These are phyloP conservation scores for Diplosphaera chodatii DNA, from an alignment of 139 green algal genomes.

Conservation along the genomic window DNA sequence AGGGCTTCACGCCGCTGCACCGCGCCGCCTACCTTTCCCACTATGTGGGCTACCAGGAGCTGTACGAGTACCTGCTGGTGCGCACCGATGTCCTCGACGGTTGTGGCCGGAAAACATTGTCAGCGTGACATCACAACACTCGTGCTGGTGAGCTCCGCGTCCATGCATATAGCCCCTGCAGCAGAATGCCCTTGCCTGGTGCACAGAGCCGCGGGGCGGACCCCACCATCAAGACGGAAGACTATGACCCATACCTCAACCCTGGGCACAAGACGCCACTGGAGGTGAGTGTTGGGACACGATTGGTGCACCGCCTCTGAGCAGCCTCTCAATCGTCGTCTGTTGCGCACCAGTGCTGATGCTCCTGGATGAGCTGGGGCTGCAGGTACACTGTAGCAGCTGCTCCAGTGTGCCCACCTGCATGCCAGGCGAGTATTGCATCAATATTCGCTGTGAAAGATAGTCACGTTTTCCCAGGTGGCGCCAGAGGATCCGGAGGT, in stretches of 20 bases:
- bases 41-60: conserved; percentile 85
- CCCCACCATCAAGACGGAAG: conserved; percentile 59
- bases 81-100: not conserved
- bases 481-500: conserved; percentile 38
- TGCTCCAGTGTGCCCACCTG: too few species aligned
- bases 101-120: too few species aligned
- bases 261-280: conserved; percentile 68
- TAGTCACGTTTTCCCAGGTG: conserved; percentile 3
- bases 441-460: too few species aligned
- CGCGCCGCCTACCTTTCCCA: conserved; percentile 84
- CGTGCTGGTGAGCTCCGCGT: too few species aligned
- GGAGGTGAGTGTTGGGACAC: conserved; percentile 30
- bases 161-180: too few species aligned
- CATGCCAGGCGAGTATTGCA: too few species aligned
- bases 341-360: too few species aligned
- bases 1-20: conserved; percentile 86
- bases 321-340: too few species aligned
- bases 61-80: conserved; percentile 94
- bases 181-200: not conserved
- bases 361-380: too few species aligned
- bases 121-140: too few species aligned
- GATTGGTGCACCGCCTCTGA: too few species aligned
- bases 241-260: conserved; percentile 87
- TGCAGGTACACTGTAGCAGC: too few species aligned
- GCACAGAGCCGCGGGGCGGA: conserved; percentile 79